Base-by-base conservation (phyloP, 1,284 basidiomycete genomes). In the Fistulina hepatica region DNA sequence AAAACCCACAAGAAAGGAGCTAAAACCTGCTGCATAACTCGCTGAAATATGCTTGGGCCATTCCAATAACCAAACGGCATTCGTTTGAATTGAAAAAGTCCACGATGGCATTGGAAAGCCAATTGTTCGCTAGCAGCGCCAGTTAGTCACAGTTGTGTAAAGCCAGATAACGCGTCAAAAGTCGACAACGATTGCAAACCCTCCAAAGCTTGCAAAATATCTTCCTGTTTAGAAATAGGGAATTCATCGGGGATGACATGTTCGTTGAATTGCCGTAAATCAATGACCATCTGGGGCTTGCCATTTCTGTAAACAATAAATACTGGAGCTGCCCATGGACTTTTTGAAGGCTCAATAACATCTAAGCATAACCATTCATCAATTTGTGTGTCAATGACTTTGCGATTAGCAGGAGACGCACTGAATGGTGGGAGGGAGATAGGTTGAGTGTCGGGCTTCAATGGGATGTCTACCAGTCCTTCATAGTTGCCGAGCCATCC, bases 51-150 rank as follows among this genome's bases (percentile, higher is more conserved):
- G 10, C 48, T 35, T 6, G 57, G 57, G 17, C 56, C 55, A 32
- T 57, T 58, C 13, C 50, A 37, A 3, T 52, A 41, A 8, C 56
- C 57, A 40, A 59, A 59, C 0, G 57, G 57, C 50, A 59, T 52
- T 22, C 50, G 25, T 21, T 42, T 46, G 44, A 55, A 59, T 35
- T 57, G 54, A 34, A 40, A 52, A 3, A 58, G 40, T 1, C 56
- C 57, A 33, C 38, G 19, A 37, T 59, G 55, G 4, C 52, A 52
- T 8, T 51, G 24, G 36, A 59, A 59, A 8, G 56, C 54, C 0
- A 52, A 55, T 24, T 52, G 51, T 21, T 49, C 39, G 7, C 36
- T 33, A 32, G 51, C 48, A 11, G 12, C 25, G 3, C 15, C 25
- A 11, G 12, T 27, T 15, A 27, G 12, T 3, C 25, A 15, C 25